A percentile compares a stretch with the other conserved stretches of the same genome.
Conservation (phyloP, 768 basidiomycete genomes). For the Macrolepiota albuminosa region DNA sequence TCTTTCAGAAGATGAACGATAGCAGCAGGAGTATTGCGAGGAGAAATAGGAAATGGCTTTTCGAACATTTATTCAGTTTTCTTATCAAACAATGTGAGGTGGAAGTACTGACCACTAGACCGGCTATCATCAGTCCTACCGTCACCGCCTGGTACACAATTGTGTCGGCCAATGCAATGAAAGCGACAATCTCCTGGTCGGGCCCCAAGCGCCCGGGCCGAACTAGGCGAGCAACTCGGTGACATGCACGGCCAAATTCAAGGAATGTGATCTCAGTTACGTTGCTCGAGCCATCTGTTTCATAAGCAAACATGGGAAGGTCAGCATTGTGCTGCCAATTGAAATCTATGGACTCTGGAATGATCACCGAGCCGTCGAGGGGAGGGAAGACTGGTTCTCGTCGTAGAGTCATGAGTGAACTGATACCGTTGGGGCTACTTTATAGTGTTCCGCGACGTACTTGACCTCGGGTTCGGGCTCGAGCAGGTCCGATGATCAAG, state of each 20-base stretch:
- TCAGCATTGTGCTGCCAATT: constrained; percentile 17
- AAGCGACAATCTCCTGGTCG: constrained; percentile 22
- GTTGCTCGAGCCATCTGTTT: constrained; percentile 11
- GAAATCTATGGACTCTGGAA: constrained; percentile 19
- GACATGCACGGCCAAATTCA: constrained; percentile 35
- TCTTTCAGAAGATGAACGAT: constrained; percentile 24
- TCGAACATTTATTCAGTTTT: not conserved
- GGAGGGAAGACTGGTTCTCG: constrained; percentile 11
- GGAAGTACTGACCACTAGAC: constrained; percentile 21
- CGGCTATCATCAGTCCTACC: constrained; percentile 25
- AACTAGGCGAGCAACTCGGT: constrained; percentile 30
- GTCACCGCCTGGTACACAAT: constrained; percentile 32
- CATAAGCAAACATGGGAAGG: constrained; percentile 17
- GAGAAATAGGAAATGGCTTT: constrained; percentile 29
- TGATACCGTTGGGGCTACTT: not conserved
- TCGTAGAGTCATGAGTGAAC: not conserved
- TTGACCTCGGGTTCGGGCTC: not conserved
- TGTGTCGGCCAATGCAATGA: constrained; percentile 23
- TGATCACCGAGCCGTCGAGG: constrained; percentile 11
- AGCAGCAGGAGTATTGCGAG: constrained; percentile 23
- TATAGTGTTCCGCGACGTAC: not conserved
- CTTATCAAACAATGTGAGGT: not conserved
- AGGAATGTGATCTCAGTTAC: constrained; percentile 24
- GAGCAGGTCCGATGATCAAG: not conserved
- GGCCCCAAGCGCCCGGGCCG: constrained; percentile 20